A percentile compares a stretch with the other conserved stretches of the same genome.
These are phyloP conservation scores for Aureobasidium sp. DNA, from an alignment of 2,329 filamentous ascomycete genomes.

Conservation along the genomic window DNA sequence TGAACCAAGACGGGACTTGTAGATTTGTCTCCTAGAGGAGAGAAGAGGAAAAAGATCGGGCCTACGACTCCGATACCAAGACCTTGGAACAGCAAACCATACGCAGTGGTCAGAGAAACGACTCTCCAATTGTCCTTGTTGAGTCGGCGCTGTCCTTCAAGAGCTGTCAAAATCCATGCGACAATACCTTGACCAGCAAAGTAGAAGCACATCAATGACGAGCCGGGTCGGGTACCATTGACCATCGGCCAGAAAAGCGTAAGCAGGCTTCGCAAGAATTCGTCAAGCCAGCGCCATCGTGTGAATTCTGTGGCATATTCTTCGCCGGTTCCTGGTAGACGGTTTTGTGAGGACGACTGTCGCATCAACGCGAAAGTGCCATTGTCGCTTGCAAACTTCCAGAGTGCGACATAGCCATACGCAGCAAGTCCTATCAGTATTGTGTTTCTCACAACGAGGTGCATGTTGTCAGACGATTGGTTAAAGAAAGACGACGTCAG, in stretches of 20 bases:
- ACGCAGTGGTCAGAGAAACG: not conserved
- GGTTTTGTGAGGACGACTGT: not conserved
- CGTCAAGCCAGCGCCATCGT: not conserved
- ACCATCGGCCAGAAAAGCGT: slow-evolving; percentile 10
- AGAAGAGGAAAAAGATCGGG: slow-evolving; percentile 1
- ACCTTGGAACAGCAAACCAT: slow-evolving; percentile 6
- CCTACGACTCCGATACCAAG: slow-evolving; percentile 3
- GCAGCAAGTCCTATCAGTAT: not conserved
- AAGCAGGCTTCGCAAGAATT: not conserved
- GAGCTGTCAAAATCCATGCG: slow-evolving; percentile 3
- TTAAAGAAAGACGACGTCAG: not conserved
- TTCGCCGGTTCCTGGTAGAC: not conserved
- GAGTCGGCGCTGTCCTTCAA: not conserved
- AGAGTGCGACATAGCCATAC: slow-evolving; percentile 1
- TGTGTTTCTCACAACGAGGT: not conserved
- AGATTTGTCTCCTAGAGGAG: not conserved
- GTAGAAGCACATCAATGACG: slow-evolving; percentile 8
- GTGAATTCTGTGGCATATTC: slow-evolving; percentile 4
- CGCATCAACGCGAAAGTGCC: not conserved
- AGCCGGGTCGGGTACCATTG: not conserved
- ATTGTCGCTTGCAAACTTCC: not conserved
- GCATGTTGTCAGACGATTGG: not conserved
- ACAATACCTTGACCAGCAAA: slow-evolving; percentile 11
- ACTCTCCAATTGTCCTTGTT: not conserved
- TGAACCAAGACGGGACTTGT: not conserved